Evolutionary conservation across 2,329 filamentous ascomycete species (phyloP).

Genomic region (Biscogniauxia sp.): DNA sequence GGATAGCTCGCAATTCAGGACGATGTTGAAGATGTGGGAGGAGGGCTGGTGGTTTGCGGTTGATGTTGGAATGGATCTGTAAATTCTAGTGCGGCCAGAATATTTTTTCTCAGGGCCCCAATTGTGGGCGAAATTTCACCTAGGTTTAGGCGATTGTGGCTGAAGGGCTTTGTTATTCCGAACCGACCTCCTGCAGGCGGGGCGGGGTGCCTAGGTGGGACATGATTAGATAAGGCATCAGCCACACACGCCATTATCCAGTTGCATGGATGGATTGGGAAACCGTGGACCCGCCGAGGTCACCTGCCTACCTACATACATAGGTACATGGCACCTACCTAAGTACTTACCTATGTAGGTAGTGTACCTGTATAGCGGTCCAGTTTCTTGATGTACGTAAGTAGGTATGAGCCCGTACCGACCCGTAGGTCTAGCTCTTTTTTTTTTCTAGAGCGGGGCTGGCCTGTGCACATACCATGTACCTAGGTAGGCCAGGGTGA

Average conservation of each 20-base stretch:
- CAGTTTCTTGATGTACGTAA: too few species aligned
- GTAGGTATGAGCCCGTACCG: too few species aligned
- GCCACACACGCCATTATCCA: neutral
- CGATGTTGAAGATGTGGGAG: slow-evolving; percentile 30
- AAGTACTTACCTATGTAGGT: too few species aligned
- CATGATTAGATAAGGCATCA: neutral
- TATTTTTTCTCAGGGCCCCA: slow-evolving; percentile 29
- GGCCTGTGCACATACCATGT: too few species aligned
- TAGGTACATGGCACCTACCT: too few species aligned
- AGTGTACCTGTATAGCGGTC: too few species aligned
- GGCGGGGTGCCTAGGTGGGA: neutral
- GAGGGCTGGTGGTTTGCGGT: slow-evolving; percentile 26
- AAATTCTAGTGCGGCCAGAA: slow-evolving; percentile 30
- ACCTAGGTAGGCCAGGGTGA: too few species aligned
- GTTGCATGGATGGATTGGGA: too few species aligned
- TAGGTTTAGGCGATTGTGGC: slow-evolving; percentile 22
- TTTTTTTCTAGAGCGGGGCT: too few species aligned
- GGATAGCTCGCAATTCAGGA: slow-evolving; percentile 34
- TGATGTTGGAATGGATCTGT: slow-evolving; percentile 29
- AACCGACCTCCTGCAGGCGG: slow-evolving; percentile 8
- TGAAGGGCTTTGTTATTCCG: slow-evolving; percentile 5
- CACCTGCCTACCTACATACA: too few species aligned
- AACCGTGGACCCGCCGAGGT: too few species aligned
- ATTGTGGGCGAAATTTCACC: slow-evolving; percentile 29
- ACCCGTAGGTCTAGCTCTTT: too few species aligned